Conservation (phyloP, 495 filamentous ascomycete genomes). For the Podospora comata region DNA sequence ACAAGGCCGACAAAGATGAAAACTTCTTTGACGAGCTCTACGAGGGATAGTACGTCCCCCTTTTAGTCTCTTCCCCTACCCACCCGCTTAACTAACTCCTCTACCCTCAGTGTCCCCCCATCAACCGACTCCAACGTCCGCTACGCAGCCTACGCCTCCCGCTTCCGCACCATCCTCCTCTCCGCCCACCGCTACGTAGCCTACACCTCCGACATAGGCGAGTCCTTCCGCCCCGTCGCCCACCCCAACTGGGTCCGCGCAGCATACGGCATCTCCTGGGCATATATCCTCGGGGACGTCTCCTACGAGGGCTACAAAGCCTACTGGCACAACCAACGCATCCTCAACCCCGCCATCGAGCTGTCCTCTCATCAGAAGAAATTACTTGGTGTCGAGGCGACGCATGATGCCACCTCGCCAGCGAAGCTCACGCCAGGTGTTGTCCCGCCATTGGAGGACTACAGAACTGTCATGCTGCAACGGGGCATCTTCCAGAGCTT, state of each 20-base stretch:
- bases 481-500: constrained; percentile 84
- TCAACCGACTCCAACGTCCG: constrained; percentile 81
- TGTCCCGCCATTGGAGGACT: constrained; percentile 85
- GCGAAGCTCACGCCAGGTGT: constrained; percentile 24
- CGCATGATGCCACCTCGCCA: neutral
- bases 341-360: constrained; percentile 48
- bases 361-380: constrained; percentile 41
- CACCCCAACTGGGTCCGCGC: constrained; percentile 75
- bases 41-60: constrained; percentile 68
- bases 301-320: constrained; percentile 93
- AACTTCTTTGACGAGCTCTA: constrained; percentile 74
- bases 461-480: constrained; percentile 85
- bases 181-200: constrained; percentile 94
- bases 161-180: constrained; percentile 83
- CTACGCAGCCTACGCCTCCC: constrained; percentile 88
- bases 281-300: constrained; percentile 88
- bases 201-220: constrained; percentile 95
- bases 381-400: constrained; percentile 32
- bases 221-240: constrained; percentile 91
- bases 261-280: constrained; percentile 91
- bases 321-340: constrained; percentile 73
- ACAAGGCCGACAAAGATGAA: constrained; percentile 64
- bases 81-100: constrained; percentile 9
- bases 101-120: constrained; percentile 59
- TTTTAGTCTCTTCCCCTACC: neutral